Percentiles rank a stretch among this genome's conserved stretches.
phyloP scores from a whole-genome alignment of 2,329 filamentous ascomycete species.

The Albifimbria verrucaria region DNA sequence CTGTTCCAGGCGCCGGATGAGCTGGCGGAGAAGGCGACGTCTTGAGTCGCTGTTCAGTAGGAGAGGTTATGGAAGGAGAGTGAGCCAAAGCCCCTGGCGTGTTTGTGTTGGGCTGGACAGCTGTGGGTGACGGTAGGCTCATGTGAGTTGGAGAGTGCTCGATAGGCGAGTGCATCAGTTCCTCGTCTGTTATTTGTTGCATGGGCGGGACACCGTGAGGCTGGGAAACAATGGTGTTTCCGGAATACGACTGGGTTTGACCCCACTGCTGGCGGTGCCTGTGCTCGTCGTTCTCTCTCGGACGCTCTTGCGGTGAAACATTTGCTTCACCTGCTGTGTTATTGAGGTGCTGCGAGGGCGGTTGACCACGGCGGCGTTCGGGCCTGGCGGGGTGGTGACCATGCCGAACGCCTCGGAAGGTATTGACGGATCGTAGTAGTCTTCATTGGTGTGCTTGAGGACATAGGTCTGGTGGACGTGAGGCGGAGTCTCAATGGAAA shows the following conservation, averaged over 20 bases:
- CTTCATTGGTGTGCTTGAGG: constrained; percentile 33
- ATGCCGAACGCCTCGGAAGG: constrained; percentile 40
- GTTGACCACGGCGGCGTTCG: constrained; percentile 12
- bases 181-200: neutral
- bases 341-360: constrained; percentile 30
- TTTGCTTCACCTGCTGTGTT: constrained; percentile 29
- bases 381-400: constrained; percentile 22
- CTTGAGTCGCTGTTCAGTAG: constrained; percentile 16
- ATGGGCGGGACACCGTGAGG: neutral
- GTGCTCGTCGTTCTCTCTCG: constrained; percentile 26
- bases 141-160: neutral
- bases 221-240: neutral
- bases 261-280: neutral
- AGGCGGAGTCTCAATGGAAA: constrained; percentile 21
- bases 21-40: constrained; percentile 25
- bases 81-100: constrained; percentile 14
- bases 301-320: constrained; percentile 32
- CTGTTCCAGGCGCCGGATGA: constrained; percentile 41
- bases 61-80: constrained; percentile 23
- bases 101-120: constrained; percentile 5
- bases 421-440: constrained; percentile 39
- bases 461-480: constrained; percentile 25
- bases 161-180: neutral
- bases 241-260: neutral
- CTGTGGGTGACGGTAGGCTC: neutral